phyloP scores from a whole-genome alignment of 352 stramenopile species.

The Aphanomyces cochlioides region DNA sequence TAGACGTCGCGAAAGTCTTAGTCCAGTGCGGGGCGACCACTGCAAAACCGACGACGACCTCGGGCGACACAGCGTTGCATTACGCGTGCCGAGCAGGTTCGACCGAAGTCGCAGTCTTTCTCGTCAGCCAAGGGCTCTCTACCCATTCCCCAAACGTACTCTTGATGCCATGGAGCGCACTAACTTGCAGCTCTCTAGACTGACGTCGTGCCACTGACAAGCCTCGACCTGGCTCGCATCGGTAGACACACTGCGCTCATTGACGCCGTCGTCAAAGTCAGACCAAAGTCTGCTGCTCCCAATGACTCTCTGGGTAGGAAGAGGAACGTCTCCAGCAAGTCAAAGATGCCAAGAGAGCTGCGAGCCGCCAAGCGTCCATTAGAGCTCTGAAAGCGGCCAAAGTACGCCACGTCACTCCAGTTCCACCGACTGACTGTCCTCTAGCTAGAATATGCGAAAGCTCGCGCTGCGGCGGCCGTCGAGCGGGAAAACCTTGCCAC shows the following conservation, averaged over 20 bases:
- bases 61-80: constrained; percentile 19
- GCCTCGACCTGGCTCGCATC: constrained; percentile 1
- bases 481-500: too few relatives aligned
- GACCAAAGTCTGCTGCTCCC: too few relatives aligned
- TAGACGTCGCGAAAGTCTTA: constrained; percentile 2
- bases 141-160: constrained; percentile 11
- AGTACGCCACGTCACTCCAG: too few relatives aligned
- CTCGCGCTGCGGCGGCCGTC: too few relatives aligned
- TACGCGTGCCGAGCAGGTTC: constrained; percentile 15
- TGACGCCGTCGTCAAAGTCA: constrained; percentile 15
- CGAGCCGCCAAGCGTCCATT: too few relatives aligned
- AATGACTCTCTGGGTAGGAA: too few relatives aligned
- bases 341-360: too few relatives aligned
- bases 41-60: too few relatives aligned
- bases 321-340: too few relatives aligned
- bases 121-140: constrained; percentile 6
- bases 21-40: constrained; percentile 13
- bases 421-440: too few relatives aligned
- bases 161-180: not conserved
- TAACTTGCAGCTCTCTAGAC: constrained; percentile 4
- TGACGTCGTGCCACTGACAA: not conserved
- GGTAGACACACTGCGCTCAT: constrained; percentile 7
- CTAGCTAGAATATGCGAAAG: too few relatives aligned
- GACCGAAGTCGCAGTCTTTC: not conserved
- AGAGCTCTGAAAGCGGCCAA: too few relatives aligned